Conservation (phyloP, 257 asterid genomes). For the Cynanchum wilfordii region DNA sequence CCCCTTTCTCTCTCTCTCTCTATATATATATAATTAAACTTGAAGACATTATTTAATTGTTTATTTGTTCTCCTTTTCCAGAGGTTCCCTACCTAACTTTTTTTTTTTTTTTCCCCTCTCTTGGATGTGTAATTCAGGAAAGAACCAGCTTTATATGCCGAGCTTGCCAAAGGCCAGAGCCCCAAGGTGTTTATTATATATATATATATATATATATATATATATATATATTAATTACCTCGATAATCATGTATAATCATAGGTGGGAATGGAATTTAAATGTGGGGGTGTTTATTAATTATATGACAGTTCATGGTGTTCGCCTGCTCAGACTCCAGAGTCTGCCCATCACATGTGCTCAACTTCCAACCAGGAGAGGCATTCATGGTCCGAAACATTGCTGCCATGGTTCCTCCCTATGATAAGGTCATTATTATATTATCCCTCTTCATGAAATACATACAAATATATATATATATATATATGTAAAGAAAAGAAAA, state of each 20-base stretch:
- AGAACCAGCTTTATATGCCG: slow-evolving; percentile 56
- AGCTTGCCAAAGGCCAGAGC: slow-evolving; percentile 87
- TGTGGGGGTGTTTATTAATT: background rate
- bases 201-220: too few species aligned
- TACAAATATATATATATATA: too few species aligned
- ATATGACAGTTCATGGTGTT: slow-evolving; percentile 72
- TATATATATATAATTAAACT: too few species aligned
- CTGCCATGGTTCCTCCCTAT: slow-evolving; percentile 86
- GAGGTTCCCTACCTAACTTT: background rate
- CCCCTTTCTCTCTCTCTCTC: too few species aligned
- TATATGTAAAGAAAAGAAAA: too few species aligned
- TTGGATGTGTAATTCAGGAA: slow-evolving; percentile 34
- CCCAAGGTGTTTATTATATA: slow-evolving; percentile 35
- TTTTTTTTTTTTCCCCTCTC: too few species aligned
- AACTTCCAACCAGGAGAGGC: slow-evolving; percentile 91
- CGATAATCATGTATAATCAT: too few species aligned
- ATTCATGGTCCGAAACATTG: slow-evolving; percentile 72
- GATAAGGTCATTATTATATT: slow-evolving; percentile 45
- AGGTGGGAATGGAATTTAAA: too few species aligned
- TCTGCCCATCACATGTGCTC: slow-evolving; percentile 82
- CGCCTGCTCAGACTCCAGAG: slow-evolving; percentile 93
- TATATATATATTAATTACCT: too few species aligned
- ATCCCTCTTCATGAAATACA: background rate
- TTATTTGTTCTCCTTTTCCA: too few species aligned
- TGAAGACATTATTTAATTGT: too few species aligned